Evolutionary conservation across 371 early-diverging fungal genomes (phyloP), one percentile per base, ranked within the genome.

Genomic region (Saksenaea oblongispora): DNA sequence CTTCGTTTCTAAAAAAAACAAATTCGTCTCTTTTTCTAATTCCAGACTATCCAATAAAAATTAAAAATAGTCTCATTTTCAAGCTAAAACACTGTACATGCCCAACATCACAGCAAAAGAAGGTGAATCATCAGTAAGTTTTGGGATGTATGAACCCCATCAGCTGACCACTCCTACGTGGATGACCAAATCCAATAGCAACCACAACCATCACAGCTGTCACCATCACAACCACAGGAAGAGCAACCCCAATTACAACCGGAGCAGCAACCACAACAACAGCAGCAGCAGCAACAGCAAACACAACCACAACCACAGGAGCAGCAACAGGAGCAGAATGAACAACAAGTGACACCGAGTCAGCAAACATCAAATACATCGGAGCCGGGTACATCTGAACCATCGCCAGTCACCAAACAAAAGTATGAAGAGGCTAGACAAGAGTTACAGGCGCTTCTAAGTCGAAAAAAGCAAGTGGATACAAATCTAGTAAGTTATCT

Each of bases 391-490:
- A 18, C 51, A 73, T 58, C 64, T 74, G 74, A 84, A 70, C 72
- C 69, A 56, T 66, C 73, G 58, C 71, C 73, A 63, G 78, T 83
- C 0, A 87, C 83, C 35, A 76, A 81, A 14, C 85, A 87, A 60
- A 82, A 84, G 56, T 87, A 87, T 56, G 74, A 84, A 59, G 87
- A 86, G 58, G 84, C 86, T 36, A 86, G 85, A 63, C 73, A 67
- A 37, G 86, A 87, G 58, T 69, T 88, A 35, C 80, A 78, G 34
- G 85, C 82, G 18, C 62, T 88, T 26, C 69, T 87, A 42, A 71
- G 75, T 37, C 82, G 87, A 35, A 88, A 88, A 62, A 86, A 84
- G 51, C 76, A 84, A 57, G 86, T 86, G 13, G 89, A 88, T 61
- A 75, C 80, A 22, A 87, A 86, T 56, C 59, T 88, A 72, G 88